A percentile compares a stretch with the other conserved stretches of the same genome.
These are phyloP conservation scores for Casuarina equisetifolia DNA, from an alignment of 306 rosid species.

Conservation along the genomic window DNA sequence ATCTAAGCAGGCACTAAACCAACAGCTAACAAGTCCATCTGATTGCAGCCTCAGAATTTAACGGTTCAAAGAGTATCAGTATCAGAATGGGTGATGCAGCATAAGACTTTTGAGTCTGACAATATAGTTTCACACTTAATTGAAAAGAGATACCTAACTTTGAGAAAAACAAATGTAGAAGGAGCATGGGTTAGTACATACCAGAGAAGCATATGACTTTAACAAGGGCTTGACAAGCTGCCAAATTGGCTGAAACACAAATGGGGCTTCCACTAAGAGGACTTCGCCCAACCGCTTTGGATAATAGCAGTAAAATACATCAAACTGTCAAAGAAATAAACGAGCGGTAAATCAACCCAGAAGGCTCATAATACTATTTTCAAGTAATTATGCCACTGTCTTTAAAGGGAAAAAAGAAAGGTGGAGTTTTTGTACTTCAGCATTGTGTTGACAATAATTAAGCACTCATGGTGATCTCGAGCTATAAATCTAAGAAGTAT, in stretches of 20 bases:
- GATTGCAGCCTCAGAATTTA: neutral
- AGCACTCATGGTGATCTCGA: neutral
- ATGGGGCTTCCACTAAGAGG: conserved; percentile 85
- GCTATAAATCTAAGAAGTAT: neutral
- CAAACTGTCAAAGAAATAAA: conserved; percentile 62
- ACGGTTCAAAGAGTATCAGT: neutral
- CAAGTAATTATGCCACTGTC: neutral
- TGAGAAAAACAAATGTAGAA: conserved; percentile 7
- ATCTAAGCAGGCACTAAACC: neutral
- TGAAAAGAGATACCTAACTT: neutral
- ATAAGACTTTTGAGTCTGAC: neutral
- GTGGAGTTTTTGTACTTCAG: too few relatives aligned
- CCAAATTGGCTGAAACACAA: conserved; percentile 91
- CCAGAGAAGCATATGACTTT: conserved; percentile 84
- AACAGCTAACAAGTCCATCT: neutral
- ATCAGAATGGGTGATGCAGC: neutral
- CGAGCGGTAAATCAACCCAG: conserved; percentile 13
- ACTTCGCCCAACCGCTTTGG: conserved; percentile 81
- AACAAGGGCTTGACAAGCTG: conserved; percentile 71
- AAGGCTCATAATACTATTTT: neutral
- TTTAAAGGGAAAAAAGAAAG: neutral
- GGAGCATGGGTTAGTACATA: conserved; percentile 32
- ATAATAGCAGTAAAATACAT: conserved; percentile 81
- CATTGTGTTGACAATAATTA: neutral
- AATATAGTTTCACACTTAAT: neutral